Evolutionary conservation across 2,329 filamentous ascomycete genomes (phyloP).

Genomic region (Cadophora malorum): DNA sequence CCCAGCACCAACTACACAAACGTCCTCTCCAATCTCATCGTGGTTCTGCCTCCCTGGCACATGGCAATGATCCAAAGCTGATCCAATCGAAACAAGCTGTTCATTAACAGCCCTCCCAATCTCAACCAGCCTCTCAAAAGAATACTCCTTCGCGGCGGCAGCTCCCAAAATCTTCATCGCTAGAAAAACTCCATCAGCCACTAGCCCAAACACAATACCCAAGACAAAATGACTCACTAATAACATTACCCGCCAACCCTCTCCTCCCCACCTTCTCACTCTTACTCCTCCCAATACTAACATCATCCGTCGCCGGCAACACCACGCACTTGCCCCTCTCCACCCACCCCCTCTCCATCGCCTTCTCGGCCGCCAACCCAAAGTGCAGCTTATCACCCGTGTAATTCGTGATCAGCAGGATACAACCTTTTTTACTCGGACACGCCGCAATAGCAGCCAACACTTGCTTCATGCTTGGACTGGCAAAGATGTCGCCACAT

Average conservation of each 20-base stretch:
- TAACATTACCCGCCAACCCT: conserved; percentile 66
- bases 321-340: conserved; percentile 48
- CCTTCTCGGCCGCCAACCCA: conserved; percentile 49
- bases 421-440: conserved; percentile 60
- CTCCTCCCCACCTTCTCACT: conserved; percentile 63
- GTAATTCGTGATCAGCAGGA: conserved; percentile 67
- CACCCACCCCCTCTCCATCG: conserved; percentile 55
- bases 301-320: conserved; percentile 69
- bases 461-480: conserved; percentile 68
- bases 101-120: conserved; percentile 42
- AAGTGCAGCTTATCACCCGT: conserved; percentile 53
- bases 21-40: conserved; percentile 53
- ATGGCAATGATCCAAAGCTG: conserved; percentile 58
- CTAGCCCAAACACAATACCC: neutral
- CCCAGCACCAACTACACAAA: conserved; percentile 69
- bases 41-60: conserved; percentile 58
- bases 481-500: conserved; percentile 68
- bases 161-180: conserved; percentile 49
- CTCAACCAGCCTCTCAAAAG: conserved; percentile 38
- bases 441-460: conserved; percentile 62
- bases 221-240: conserved; percentile 46
- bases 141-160: conserved; percentile 35
- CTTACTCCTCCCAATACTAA: conserved; percentile 64
- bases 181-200: conserved; percentile 27
- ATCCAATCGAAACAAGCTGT: conserved; percentile 55